Evolutionary conservation across 176 grass and related monocot species (phyloP).

Genomic region (Urochloa ruziziensis): DNA sequence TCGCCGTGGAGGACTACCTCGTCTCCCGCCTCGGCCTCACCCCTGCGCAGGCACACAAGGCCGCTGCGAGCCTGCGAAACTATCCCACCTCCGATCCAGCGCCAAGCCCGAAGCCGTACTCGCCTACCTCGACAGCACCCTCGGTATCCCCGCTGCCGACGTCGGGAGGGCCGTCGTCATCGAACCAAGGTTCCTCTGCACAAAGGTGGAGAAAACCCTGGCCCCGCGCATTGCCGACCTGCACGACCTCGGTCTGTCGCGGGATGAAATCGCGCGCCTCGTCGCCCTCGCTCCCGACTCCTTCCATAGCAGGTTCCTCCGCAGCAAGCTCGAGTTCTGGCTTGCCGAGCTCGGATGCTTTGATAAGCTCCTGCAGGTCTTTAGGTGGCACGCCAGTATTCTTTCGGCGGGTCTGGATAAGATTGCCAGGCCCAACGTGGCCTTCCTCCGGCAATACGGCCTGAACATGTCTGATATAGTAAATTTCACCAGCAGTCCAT

Average conservation of each 20-base stretch:
- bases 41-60: neutral
- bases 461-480: neutral
- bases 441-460: slow-evolving; percentile 27
- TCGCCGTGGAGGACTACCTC: slow-evolving; percentile 36
- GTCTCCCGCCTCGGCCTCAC: slow-evolving; percentile 23
- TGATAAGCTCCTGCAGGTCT: neutral
- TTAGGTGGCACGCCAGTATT: neutral
- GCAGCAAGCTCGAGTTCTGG: slow-evolving; percentile 17
- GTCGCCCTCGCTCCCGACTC: neutral
- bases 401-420: neutral
- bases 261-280: slow-evolving; percentile 16
- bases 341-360: slow-evolving; percentile 25
- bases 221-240: neutral
- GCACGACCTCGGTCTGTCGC: slow-evolving; percentile 1
- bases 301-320: neutral
- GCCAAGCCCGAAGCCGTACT: slow-evolving; percentile 19
- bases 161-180: neutral
- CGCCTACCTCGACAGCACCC: slow-evolving; percentile 17
- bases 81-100: slow-evolving; percentile 2
- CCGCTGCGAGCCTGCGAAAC: neutral
- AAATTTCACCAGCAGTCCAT: no score
- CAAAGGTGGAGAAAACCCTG: slow-evolving; percentile 21
- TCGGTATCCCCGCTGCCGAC: slow-evolving; percentile 7
- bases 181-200: slow-evolving; percentile 15
- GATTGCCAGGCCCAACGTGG: slow-evolving; percentile 37